Evolutionary conservation across 2,329 filamentous ascomycete species (phyloP), one percentile per base, ranked within the genome.

Genomic region (Claviceps maximensis): DNA sequence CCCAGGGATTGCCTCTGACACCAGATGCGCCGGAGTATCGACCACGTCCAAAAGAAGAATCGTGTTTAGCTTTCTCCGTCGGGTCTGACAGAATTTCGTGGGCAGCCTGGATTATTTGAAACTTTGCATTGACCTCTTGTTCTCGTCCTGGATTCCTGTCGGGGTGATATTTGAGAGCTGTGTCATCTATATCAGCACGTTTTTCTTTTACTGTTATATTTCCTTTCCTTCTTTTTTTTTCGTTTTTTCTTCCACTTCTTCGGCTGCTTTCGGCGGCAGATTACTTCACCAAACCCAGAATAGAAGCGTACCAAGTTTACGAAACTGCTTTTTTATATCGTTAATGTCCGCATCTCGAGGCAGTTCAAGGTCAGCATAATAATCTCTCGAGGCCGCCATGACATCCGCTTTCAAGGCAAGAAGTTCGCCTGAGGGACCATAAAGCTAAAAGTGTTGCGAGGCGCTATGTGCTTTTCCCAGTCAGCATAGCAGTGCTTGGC

Each of bases 71-170:
- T 56, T 74, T 79, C 52, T 71, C 65, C 2, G 70, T 67, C 1
- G 75, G 70, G 54, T 79, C 76, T 27, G 70, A 73, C 15, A 82
- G 67, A 51, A 95, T 76, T 65, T 95, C 89, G 63, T 94, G 84
- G 23, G 89, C 89, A 4, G 86, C 81, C 67, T 94, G 87, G 49
- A 95, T 94, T 49, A 84, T 79, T 66, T 94, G 87, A 63, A 95
- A 95, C 63, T 87, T 86, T 33, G 84, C 76, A 58, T 87, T 87
- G 63, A 85, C 86, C 63, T 91, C 87, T 54, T 79, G 71, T 69
- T 95, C 89, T 62, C 80, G 81, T 50, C 89, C 89, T 12, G 85
- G 87, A 63, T 95, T 95, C 55, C 89, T 84, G 66, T 95, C 89
- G 8, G 89, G 89, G 63, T 95, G 89, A 62, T 86, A 94, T 67